These are phyloP conservation scores for Globisporangium emineosum DNA, from an alignment of 352 stramenopile species.

Conservation along the genomic window DNA sequence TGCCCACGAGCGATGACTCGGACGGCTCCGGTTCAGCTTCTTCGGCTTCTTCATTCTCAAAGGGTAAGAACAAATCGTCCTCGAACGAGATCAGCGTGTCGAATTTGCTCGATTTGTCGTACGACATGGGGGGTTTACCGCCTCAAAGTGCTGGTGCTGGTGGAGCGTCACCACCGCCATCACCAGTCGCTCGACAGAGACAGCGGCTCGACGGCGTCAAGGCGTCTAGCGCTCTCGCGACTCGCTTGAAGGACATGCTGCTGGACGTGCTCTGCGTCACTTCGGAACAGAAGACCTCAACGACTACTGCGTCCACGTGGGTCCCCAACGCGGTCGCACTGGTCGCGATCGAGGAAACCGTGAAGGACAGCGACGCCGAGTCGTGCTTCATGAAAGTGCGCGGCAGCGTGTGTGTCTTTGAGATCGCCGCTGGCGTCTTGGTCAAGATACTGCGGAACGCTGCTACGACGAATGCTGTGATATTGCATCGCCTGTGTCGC, in stretches of 20 bases:
- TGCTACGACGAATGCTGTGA: constrained; percentile 9
- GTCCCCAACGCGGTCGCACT: constrained; percentile 38
- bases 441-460: constrained; percentile 34
- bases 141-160: not conserved
- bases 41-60: not conserved
- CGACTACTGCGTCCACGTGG: constrained; percentile 5
- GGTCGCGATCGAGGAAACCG: constrained; percentile 52
- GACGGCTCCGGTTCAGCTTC: not conserved
- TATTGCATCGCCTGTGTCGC: constrained; percentile 50
- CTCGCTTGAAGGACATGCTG: constrained; percentile 50
- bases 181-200: constrained; percentile 21
- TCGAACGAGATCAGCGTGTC: constrained; percentile 7
- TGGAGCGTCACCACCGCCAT: constrained; percentile 30
- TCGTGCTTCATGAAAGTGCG: constrained; percentile 48
- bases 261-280: constrained; percentile 38
- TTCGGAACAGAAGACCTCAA: constrained; percentile 14
- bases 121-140: constrained; percentile 21
- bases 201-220: constrained; percentile 46
- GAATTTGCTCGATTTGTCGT: constrained; percentile 55
- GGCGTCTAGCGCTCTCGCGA: constrained; percentile 34
- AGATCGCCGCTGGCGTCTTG: constrained; percentile 43
- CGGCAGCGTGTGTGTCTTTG: constrained; percentile 49
- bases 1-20: constrained; percentile 22
- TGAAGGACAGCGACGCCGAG: constrained; percentile 35
- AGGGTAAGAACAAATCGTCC: not conserved